Percentiles rank a stretch among this genome's conserved stretches.
Evolutionary conservation across 768 basidiomycete genomes (phyloP).

Genomic region (Inosperma sp.): DNA sequence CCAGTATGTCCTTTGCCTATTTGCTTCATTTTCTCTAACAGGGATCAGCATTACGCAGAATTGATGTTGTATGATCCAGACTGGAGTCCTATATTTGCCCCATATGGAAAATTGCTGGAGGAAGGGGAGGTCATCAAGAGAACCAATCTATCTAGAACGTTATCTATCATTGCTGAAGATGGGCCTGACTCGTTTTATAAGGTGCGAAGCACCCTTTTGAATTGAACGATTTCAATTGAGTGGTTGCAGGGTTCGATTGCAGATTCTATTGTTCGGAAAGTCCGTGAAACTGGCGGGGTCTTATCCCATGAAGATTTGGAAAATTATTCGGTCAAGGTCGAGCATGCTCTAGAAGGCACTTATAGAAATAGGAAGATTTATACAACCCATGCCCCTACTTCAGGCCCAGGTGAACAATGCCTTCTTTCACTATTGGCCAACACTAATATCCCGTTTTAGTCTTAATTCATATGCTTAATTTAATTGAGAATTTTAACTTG

Average conservation of each 20-base stretch:
- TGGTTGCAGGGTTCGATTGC: constrained; percentile 68
- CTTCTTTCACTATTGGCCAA: background rate
- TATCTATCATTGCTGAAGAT: constrained; percentile 64
- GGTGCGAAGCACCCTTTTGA: constrained; percentile 32
- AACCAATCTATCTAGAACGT: constrained; percentile 71
- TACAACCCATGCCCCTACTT: constrained; percentile 79
- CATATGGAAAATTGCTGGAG: constrained; percentile 60
- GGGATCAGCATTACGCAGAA: constrained; percentile 37
- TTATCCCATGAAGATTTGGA: constrained; percentile 70
- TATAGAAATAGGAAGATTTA: constrained; percentile 79
- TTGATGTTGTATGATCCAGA: constrained; percentile 65
- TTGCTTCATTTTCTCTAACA: background rate
- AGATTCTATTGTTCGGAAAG: constrained; percentile 68
- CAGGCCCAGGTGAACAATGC: constrained; percentile 56
- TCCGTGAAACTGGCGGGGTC: constrained; percentile 71
- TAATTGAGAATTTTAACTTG: constrained; percentile 70
- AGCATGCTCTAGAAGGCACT: constrained; percentile 69
- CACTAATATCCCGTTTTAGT: constrained; percentile 32
- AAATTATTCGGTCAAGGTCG: constrained; percentile 62
- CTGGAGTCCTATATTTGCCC: constrained; percentile 83
- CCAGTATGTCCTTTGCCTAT: constrained; percentile 36
- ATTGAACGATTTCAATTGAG: constrained; percentile 13
- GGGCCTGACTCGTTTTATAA: constrained; percentile 84
- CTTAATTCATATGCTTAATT: constrained; percentile 88
- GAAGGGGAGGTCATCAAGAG: constrained; percentile 74